phyloP scores from a whole-genome alignment of 192 early-diverging fungal species.

The Cetraspora pellucida region DNA sequence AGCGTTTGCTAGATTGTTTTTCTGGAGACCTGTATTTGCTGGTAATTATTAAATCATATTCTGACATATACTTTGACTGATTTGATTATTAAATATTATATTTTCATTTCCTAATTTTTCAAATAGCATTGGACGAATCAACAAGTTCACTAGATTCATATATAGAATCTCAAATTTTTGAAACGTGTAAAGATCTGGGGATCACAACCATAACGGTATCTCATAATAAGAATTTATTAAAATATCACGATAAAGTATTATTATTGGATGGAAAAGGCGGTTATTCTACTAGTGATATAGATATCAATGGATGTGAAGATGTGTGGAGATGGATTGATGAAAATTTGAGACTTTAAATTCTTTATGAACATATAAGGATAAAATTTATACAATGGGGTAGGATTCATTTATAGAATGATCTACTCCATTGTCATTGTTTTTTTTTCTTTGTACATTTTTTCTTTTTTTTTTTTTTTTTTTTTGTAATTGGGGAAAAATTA shows the following conservation, averaged over 20 bases:
- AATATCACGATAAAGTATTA: conserved; percentile 42
- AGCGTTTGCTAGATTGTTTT: conserved; percentile 70
- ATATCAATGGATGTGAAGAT: conserved; percentile 23
- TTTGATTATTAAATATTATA: too few relatives aligned
- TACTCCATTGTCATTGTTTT: too few relatives aligned
- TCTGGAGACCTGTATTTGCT: conserved; percentile 73
- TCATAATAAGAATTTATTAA: conserved; percentile 59
- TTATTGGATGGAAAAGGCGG: conserved; percentile 35
- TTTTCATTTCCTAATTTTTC: too few relatives aligned
- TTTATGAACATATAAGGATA: too few relatives aligned
- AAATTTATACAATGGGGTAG: too few relatives aligned
- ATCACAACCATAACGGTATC: conserved; percentile 92
- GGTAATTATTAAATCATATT: conserved; percentile 38
- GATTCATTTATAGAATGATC: too few relatives aligned
- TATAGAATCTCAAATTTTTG: conserved; percentile 60
- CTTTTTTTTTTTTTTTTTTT: too few relatives aligned
- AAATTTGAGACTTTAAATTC: not conserved
- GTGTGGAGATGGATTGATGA: conserved; percentile 27
- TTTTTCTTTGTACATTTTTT: too few relatives aligned
- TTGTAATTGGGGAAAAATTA: too few relatives aligned
- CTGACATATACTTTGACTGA: too few relatives aligned
- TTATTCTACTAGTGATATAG: conserved; percentile 32
- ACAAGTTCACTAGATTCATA: conserved; percentile 66
- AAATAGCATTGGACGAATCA: conserved; percentile 66
- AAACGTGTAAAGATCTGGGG: conserved; percentile 56